Conservation (phyloP, 1,139 yeast species). For the Kodamaea fungicola region DNA sequence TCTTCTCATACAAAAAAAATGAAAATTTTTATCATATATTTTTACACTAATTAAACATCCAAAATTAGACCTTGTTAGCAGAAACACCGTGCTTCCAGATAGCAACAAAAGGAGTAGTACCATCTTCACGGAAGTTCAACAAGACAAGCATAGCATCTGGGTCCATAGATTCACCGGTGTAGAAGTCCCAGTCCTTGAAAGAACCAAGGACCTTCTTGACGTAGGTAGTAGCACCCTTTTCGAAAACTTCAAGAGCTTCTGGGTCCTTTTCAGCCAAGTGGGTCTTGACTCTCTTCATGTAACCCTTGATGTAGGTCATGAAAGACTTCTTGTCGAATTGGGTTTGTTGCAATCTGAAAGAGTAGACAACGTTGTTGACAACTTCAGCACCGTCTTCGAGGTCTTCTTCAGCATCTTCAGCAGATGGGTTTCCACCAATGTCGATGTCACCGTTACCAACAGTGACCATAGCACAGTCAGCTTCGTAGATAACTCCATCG, state of each 20-base stretch:
- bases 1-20: slow-evolving; percentile 17
- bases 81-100: slow-evolving; percentile 98
- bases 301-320: slow-evolving; percentile 93
- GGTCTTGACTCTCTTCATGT: slow-evolving; percentile 95
- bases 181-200: slow-evolving; percentile 99
- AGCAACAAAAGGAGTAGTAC: slow-evolving; percentile 94
- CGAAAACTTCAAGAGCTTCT: slow-evolving; percentile 80
- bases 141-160: slow-evolving; percentile 98
- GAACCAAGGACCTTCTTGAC: slow-evolving; percentile 92
- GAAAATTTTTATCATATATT: neutral
- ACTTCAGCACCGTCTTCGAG: slow-evolving; percentile 81
- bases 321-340: slow-evolving; percentile 96
- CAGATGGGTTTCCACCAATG: slow-evolving; percentile 99
- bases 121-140: slow-evolving; percentile 99
- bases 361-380: slow-evolving; percentile 97
- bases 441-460: slow-evolving; percentile 90
- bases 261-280: slow-evolving; percentile 85
- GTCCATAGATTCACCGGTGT: slow-evolving; percentile 99
- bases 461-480: slow-evolving; percentile 89
- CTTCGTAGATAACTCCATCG: slow-evolving; percentile 92
- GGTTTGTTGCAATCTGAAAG: slow-evolving; percentile 96
- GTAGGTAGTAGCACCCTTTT: slow-evolving; percentile 94
- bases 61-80: slow-evolving; percentile 77
- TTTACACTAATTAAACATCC: too few relatives aligned
- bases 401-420: slow-evolving; percentile 83